Percentiles rank a stretch among this genome's conserved stretches.
phyloP scores from a whole-genome alignment of 2,329 filamentous ascomycete species.

The Talaromyces sp. region DNA sequence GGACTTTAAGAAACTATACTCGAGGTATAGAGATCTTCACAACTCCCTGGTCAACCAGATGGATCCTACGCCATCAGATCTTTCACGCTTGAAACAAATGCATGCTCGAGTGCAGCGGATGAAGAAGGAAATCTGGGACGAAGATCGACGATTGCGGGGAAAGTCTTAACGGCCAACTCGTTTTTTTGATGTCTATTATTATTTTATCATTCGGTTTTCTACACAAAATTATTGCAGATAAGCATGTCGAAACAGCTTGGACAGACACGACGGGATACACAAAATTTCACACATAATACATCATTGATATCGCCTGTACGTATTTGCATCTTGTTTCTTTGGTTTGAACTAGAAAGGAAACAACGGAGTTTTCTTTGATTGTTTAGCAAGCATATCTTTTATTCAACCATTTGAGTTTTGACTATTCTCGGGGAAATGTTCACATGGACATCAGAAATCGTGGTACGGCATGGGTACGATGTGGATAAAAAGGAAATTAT shows the following conservation, averaged over 20 bases:
- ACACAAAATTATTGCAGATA: background rate
- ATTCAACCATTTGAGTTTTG: background rate
- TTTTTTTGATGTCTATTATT: background rate
- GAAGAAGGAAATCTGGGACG: conserved; percentile 57
- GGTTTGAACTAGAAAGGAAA: background rate
- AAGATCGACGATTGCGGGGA: conserved; percentile 36
- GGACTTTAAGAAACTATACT: conserved; percentile 57
- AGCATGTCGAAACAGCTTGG: background rate
- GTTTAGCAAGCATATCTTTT: background rate
- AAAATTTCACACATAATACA: background rate
- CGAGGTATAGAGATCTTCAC: conserved; percentile 56
- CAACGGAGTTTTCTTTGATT: background rate
- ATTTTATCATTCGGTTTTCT: background rate
- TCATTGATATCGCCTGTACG: background rate
- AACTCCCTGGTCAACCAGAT: conserved; percentile 41
- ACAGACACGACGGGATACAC: background rate
- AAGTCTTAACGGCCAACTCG: background rate
- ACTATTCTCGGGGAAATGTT: background rate
- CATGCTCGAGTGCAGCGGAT: conserved; percentile 53
- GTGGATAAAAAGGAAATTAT: background rate
- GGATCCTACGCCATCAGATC: conserved; percentile 48
- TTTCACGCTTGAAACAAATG: conserved; percentile 53
- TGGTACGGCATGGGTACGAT: background rate
- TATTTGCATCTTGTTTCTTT: conserved; percentile 4
- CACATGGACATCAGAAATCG: background rate